A percentile compares a stretch with the other conserved stretches of the same genome.
These are phyloP conservation scores for Isatis lusitanica DNA, from an alignment of 441 rosid genomes.

Conservation along the genomic window DNA sequence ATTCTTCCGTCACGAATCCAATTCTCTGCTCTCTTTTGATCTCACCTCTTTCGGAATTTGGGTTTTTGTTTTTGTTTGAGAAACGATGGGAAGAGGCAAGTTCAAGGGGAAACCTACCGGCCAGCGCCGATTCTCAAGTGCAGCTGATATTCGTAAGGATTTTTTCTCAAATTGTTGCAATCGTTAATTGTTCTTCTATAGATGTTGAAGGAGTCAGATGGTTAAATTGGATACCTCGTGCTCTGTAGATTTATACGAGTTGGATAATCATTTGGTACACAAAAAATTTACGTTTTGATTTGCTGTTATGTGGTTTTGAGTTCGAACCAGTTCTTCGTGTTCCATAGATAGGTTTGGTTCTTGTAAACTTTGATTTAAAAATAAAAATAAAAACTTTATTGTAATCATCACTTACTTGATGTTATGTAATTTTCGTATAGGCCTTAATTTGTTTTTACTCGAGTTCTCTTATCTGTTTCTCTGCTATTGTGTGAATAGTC, in stretches of 20 bases:
- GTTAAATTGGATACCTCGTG: too few relatives aligned
- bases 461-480: not conserved
- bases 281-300: not conserved
- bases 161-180: not conserved
- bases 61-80: not conserved
- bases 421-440: not conserved
- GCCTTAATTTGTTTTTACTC: not conserved
- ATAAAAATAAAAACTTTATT: too few relatives aligned
- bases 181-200: not conserved
- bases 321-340: not conserved
- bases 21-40: not conserved
- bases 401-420: not conserved
- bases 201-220: not conserved
- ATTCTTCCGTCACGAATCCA: not conserved
- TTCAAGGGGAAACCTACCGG: slow-evolving; percentile 98
- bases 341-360: not conserved
- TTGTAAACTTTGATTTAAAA: not conserved
- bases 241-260: not conserved
- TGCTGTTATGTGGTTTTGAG: not conserved
- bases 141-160: slow-evolving; percentile 81
- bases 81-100: slow-evolving; percentile 89
- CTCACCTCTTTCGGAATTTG: not conserved
- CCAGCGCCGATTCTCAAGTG: slow-evolving; percentile 87
- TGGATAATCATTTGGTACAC: not conserved
- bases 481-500: not conserved